Conservation (phyloP, 2,329 filamentous ascomycete genomes). For the Beauveria caledonica region DNA sequence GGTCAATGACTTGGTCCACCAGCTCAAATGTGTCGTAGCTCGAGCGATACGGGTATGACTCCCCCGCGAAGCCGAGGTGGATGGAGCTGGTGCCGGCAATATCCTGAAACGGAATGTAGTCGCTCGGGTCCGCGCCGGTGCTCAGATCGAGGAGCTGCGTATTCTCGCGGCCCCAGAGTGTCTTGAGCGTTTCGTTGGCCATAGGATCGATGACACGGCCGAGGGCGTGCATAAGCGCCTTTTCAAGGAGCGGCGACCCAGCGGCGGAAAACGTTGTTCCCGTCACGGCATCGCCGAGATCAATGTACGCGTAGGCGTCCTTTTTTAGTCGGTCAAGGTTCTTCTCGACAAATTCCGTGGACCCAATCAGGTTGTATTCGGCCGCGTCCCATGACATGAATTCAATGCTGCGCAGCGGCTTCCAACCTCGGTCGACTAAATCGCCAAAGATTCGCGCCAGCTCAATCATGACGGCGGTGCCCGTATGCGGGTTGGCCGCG, state of each 20-base stretch:
- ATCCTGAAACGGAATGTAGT: slow-evolving; percentile 85
- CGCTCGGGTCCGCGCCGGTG: slow-evolving; percentile 49
- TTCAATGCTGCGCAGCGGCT: slow-evolving; percentile 86
- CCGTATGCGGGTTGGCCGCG: slow-evolving; percentile 75
- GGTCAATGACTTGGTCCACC: slow-evolving; percentile 74
- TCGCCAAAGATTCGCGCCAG: slow-evolving; percentile 78
- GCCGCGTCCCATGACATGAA: slow-evolving; percentile 95
- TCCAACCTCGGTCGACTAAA: slow-evolving; percentile 70
- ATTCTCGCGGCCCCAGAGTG: slow-evolving; percentile 64
- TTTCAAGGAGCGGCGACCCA: slow-evolving; percentile 72
- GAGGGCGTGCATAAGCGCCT: slow-evolving; percentile 63
- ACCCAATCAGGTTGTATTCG: slow-evolving; percentile 89
- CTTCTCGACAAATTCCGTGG: slow-evolving; percentile 89
- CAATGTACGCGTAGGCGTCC: slow-evolving; percentile 80
- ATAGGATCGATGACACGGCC: slow-evolving; percentile 66
- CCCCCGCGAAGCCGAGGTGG: slow-evolving; percentile 70
- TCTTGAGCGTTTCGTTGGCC: slow-evolving; percentile 61
- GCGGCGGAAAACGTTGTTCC: slow-evolving; percentile 68
- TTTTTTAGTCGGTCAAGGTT: slow-evolving; percentile 64
- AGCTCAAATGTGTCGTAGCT: slow-evolving; percentile 88
- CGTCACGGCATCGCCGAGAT: slow-evolving; percentile 75
- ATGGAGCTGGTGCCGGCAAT: slow-evolving; percentile 83
- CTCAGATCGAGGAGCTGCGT: slow-evolving; percentile 60
- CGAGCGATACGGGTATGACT: slow-evolving; percentile 63
- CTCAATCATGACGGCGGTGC: slow-evolving; percentile 87